Conservation (phyloP, 192 early-diverging fungal species). For the Backusella sp. region DNA sequence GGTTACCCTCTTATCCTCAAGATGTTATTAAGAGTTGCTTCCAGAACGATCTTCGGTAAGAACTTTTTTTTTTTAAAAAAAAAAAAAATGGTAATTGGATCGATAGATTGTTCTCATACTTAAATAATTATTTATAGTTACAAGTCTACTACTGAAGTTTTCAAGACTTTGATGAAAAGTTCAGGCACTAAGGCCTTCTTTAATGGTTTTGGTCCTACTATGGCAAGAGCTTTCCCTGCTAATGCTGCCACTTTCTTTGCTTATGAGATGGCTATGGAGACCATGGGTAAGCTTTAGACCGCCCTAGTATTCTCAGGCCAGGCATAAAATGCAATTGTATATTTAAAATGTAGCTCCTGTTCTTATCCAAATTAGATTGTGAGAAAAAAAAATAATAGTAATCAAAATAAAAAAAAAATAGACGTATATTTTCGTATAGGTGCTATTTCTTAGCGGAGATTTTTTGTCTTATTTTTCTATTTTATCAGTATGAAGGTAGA, state of each 20-base stretch:
- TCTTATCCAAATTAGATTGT: neutral
- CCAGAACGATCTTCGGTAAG: slow-evolving; percentile 57
- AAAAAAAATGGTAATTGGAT: neutral
- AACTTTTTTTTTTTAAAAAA: slow-evolving; percentile 16
- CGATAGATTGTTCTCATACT: neutral
- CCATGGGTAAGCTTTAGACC: slow-evolving; percentile 13
- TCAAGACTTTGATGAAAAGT: slow-evolving; percentile 49
- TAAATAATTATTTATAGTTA: neutral
- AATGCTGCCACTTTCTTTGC: slow-evolving; percentile 84
- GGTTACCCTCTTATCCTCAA: slow-evolving; percentile 76
- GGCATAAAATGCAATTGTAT: neutral
- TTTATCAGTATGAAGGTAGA: neutral
- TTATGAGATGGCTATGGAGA: slow-evolving; percentile 62
- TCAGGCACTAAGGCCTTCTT: slow-evolving; percentile 67
- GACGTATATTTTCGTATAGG: neutral
- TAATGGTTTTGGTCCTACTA: slow-evolving; percentile 80
- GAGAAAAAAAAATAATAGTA: slow-evolving; percentile 2
- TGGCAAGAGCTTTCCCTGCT: slow-evolving; percentile 80
- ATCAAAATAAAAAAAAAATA: neutral
- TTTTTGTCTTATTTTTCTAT: neutral
- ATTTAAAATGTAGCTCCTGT: neutral
- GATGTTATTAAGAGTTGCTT: slow-evolving; percentile 85
- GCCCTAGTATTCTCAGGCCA: neutral
- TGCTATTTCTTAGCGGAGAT: neutral
- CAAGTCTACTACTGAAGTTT: slow-evolving; percentile 31